phyloP scores from a whole-genome alignment of 192 early-diverging fungal species.

The Coemansia umbellata region DNA sequence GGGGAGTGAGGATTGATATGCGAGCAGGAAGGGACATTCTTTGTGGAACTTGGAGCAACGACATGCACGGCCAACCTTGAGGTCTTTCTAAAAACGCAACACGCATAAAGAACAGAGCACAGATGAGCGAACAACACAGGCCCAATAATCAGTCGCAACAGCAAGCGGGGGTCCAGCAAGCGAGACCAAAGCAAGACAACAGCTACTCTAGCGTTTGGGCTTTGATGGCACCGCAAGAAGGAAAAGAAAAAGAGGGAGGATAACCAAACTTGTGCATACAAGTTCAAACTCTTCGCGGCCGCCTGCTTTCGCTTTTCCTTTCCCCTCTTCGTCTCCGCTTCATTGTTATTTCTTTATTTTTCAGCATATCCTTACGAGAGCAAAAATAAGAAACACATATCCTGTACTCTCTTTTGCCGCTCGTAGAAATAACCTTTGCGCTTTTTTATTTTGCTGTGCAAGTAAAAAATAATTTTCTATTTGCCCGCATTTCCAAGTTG shows the following conservation, averaged over 20 bases:
- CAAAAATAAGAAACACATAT: too few species aligned
- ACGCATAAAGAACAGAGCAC: too few species aligned
- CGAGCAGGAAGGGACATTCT: not conserved
- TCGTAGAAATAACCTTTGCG: not conserved
- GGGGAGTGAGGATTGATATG: not conserved
- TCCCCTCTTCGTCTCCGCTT: not conserved
- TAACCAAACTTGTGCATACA: not conserved
- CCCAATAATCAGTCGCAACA: too few species aligned
- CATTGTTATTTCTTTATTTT: not conserved
- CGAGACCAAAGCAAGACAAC: too few species aligned
- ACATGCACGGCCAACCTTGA: not conserved
- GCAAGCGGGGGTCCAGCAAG: too few species aligned
- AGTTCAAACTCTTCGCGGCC: not conserved
- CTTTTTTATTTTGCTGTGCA: slow-evolving; percentile 4
- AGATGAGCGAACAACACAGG: too few species aligned
- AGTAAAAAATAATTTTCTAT: not conserved
- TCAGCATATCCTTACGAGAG: too few species aligned
- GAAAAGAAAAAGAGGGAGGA: not conserved
- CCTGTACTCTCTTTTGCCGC: too few species aligned
- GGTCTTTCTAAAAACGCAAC: too few species aligned
- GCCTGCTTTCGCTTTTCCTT: not conserved
- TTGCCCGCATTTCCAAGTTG: not conserved
- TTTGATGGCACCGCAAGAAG: not conserved
- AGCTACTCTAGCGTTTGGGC: too few species aligned
- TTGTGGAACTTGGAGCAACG: not conserved